These are phyloP conservation scores for Syzygium aqueum DNA, from an alignment of 345 rosid genomes.

Conservation along the genomic window DNA sequence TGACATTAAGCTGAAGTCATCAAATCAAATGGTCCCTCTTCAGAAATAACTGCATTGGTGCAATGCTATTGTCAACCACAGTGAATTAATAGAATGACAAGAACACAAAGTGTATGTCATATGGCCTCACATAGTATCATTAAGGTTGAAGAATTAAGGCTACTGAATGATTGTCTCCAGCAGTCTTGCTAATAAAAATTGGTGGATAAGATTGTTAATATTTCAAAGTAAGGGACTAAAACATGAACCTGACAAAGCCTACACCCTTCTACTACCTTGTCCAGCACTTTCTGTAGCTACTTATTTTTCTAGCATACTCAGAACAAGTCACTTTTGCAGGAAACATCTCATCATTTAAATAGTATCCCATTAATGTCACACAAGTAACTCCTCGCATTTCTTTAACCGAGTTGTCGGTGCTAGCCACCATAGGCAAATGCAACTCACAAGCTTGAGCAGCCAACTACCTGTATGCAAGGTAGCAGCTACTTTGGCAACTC, in stretches of 20 bases:
- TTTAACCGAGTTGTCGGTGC: background rate
- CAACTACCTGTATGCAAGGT: background rate
- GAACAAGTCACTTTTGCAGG: background rate
- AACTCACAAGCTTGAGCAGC: background rate
- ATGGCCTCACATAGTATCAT: background rate
- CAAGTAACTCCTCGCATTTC: background rate
- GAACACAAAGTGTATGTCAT: background rate
- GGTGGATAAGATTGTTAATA: background rate
- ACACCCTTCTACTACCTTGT: background rate
- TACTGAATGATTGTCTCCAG: background rate
- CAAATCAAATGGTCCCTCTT: background rate
- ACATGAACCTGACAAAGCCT: background rate
- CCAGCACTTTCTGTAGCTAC: background rate
- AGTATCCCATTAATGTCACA: background rate
- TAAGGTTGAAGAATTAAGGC: background rate
- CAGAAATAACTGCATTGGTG: background rate
- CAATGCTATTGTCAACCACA: background rate
- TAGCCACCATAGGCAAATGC: background rate
- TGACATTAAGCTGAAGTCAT: background rate
- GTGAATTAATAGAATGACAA: background rate
- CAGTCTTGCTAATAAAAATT: background rate
- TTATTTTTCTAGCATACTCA: background rate
- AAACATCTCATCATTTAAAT: background rate
- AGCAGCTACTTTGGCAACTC: background rate
- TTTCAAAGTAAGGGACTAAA: background rate